Percentiles rank a stretch among this genome's conserved stretches.
These are phyloP conservation scores for Dryas alaskensis DNA, from an alignment of 306 rosid genomes.

Conservation along the genomic window DNA sequence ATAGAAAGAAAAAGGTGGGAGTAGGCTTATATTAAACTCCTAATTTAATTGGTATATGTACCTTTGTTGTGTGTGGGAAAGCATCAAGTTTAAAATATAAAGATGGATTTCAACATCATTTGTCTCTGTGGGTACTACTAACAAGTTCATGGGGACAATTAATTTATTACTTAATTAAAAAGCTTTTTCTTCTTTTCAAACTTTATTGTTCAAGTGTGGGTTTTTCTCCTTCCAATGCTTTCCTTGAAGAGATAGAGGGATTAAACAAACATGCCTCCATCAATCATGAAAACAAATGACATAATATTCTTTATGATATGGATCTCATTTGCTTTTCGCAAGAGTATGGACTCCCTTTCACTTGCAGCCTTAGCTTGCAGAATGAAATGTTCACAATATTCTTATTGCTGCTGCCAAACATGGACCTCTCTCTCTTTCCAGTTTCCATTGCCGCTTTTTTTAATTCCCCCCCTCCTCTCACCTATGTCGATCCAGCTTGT, in stretches of 20 bases:
- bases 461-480: too few relatives aligned
- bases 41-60: too few relatives aligned
- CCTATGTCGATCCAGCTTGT: too few relatives aligned
- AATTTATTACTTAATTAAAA: neutral
- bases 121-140: constrained; percentile 7
- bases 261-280: neutral
- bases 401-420: neutral
- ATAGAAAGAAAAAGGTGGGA: too few relatives aligned
- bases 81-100: neutral
- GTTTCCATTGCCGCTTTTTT: neutral
- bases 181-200: neutral
- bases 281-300: constrained; percentile 12
- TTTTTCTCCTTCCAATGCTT: neutral
- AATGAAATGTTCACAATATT: neutral
- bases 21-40: too few relatives aligned
- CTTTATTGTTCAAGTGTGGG: neutral
- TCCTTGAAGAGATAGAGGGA: neutral
- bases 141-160: neutral
- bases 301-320: neutral
- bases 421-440: neutral
- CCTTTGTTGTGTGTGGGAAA: neutral
- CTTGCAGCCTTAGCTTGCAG: neutral
- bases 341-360: neutral
- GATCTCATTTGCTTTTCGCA: neutral
- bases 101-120: constrained; percentile 2